Percentiles rank a stretch among this genome's conserved stretches.
Evolutionary conservation across 23 red algal genomes (phyloP).

Genomic region (Cyanidioschyzon merolae): DNA sequence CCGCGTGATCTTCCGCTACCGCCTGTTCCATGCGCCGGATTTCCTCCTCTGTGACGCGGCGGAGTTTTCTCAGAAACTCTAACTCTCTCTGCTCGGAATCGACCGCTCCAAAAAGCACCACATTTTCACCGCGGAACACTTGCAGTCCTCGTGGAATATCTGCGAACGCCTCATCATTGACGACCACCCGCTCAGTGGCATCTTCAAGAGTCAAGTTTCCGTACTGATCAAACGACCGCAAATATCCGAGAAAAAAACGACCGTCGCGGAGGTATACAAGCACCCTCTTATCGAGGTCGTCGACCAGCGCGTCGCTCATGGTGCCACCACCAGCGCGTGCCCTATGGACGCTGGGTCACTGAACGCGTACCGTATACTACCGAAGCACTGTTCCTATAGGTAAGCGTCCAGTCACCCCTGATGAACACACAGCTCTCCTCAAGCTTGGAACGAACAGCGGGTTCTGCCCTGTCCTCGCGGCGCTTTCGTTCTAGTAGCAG

Average conservation of each 20-base stretch:
- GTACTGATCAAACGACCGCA: slow-evolving; percentile 93
- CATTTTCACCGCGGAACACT: slow-evolving; percentile 94
- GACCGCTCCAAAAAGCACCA: slow-evolving; percentile 89
- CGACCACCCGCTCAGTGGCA: slow-evolving; percentile 69
- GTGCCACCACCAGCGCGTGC: neutral
- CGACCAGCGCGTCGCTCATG: slow-evolving; percentile 32
- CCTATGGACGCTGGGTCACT: neutral
- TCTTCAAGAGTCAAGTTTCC: slow-evolving; percentile 86
- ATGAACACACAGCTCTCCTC: too few species aligned
- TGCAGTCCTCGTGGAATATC: slow-evolving; percentile 78
- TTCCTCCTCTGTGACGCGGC: slow-evolving; percentile 17
- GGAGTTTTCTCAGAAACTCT: neutral
- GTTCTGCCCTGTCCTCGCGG: too few species aligned
- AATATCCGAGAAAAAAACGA: slow-evolving; percentile 66
- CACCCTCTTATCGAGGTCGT: slow-evolving; percentile 79
- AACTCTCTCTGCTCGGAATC: neutral
- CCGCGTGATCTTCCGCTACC: neutral
- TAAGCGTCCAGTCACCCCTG: too few species aligned
- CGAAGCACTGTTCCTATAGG: too few species aligned
- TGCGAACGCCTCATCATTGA: slow-evolving; percentile 47
- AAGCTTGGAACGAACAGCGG: too few species aligned
- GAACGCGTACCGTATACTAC: neutral
- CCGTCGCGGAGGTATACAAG: slow-evolving; percentile 84
- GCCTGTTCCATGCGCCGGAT: slow-evolving; percentile 16
- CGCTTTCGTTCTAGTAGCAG: too few species aligned